Conservation (phyloP, 2,329 filamentous ascomycete genomes). For the Aspergillus oerlinghausenensis region DNA sequence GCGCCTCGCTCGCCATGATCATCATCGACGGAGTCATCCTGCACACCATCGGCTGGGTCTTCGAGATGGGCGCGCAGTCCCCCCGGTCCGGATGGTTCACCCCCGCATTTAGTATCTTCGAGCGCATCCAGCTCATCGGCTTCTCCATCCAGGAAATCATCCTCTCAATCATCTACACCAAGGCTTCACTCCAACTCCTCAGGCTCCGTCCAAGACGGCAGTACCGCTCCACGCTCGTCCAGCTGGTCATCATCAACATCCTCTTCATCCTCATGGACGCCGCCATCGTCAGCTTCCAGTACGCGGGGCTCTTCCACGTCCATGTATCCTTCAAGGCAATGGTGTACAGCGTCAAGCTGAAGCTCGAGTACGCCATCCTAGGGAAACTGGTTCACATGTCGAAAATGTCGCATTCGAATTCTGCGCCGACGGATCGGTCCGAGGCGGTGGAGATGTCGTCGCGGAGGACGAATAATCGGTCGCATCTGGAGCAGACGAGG, state of each 20-base stretch:
- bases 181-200: slow-evolving; percentile 43
- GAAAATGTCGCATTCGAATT: background rate
- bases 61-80: slow-evolving; percentile 43
- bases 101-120: slow-evolving; percentile 26
- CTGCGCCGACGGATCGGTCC: background rate
- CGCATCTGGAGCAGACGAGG: background rate
- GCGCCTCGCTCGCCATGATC: slow-evolving; percentile 53
- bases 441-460: background rate
- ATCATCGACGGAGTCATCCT: slow-evolving; percentile 50
- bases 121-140: slow-evolving; percentile 36
- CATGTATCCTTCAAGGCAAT: slow-evolving; percentile 38
- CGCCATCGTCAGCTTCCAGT: slow-evolving; percentile 37
- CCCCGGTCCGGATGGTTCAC: slow-evolving; percentile 6
- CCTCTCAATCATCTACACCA: slow-evolving; percentile 47
- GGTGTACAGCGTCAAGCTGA: slow-evolving; percentile 36
- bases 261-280: slow-evolving; percentile 46
- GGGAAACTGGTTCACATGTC: slow-evolving; percentile 37
- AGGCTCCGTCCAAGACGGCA: slow-evolving; percentile 20
- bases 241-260: slow-evolving; percentile 52
- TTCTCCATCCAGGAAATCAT: slow-evolving; percentile 43
- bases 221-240: slow-evolving; percentile 39
- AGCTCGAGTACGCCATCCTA: slow-evolving; percentile 53
- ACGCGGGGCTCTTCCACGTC: slow-evolving; percentile 36
- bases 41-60: slow-evolving; percentile 49
- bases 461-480: background rate